Conservation (phyloP, 2,329 filamentous ascomycete species). For the Didymella exigua region DNA sequence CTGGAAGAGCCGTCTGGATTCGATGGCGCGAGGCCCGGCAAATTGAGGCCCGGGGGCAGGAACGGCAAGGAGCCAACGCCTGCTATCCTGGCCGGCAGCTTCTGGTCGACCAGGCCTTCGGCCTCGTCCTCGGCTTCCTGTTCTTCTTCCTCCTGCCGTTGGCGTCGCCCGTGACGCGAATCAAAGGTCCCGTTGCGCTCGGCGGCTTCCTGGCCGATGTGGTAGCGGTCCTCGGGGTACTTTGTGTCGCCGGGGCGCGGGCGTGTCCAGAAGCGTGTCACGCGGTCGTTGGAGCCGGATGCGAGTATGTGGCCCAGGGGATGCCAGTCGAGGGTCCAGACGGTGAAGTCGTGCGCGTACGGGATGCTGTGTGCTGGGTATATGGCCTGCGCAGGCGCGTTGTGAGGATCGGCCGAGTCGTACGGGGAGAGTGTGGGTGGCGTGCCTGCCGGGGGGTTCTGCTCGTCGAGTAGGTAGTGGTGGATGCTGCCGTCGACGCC, state of each 20-base stretch:
- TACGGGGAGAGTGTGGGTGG: conserved; percentile 78
- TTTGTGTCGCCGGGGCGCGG: conserved; percentile 85
- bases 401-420: conserved; percentile 76
- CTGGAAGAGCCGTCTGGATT: conserved; percentile 52
- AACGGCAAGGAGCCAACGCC: conserved; percentile 52
- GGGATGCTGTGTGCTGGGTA: conserved; percentile 86
- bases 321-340: conserved; percentile 99
- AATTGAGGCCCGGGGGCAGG: conserved; percentile 64
- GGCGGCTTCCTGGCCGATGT: conserved; percentile 91
- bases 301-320: conserved; percentile 93
- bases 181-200: conserved; percentile 96
- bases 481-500: conserved; percentile 87
- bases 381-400: conserved; percentile 85
- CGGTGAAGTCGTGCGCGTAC: conserved; percentile 90
- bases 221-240: conserved; percentile 87
- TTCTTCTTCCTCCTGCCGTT: conserved; percentile 90
- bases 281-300: conserved; percentile 93
- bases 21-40: conserved; percentile 41
- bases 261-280: conserved; percentile 96
- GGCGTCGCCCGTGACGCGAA: conserved; percentile 74
- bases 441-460: conserved; percentile 79
- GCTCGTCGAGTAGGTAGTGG: conserved; percentile 95
- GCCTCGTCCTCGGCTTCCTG: conserved; percentile 92
- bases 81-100: conserved; percentile 69
- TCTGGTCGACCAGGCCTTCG: conserved; percentile 90